These are phyloP conservation scores for Fraxinus floribunda DNA, from an alignment of 305 asterid species.

Conservation along the genomic window DNA sequence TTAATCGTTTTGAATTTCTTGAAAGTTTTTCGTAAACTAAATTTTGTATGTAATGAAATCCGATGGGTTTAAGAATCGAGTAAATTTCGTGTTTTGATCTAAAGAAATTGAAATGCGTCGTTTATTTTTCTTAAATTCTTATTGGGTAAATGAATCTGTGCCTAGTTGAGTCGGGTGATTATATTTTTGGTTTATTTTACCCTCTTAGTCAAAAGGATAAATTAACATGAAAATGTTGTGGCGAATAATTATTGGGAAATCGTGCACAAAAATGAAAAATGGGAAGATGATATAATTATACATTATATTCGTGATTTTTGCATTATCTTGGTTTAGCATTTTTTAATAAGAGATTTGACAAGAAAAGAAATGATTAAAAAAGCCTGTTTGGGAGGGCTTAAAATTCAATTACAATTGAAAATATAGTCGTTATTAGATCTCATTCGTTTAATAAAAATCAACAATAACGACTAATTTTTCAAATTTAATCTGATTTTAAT, in stretches of 20 bases:
- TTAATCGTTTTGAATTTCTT: not conserved
- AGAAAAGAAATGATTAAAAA: not conserved
- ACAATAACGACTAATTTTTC: too few relatives aligned
- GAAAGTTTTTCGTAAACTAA: not conserved
- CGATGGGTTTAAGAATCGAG: not conserved
- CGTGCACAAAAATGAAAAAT: not conserved
- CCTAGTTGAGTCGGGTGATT: not conserved
- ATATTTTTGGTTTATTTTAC: not conserved
- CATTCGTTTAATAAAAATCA: too few relatives aligned
- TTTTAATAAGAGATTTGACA: not conserved
- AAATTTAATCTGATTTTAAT: too few relatives aligned
- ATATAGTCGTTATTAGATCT: too few relatives aligned
- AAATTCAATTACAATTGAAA: too few relatives aligned
- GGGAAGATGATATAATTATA: not conserved
- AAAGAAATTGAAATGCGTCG: not conserved
- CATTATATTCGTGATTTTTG: not conserved
- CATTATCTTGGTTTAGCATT: not conserved
- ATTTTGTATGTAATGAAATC: not conserved
- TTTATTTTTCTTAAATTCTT: too few relatives aligned
- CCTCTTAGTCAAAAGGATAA: not conserved
- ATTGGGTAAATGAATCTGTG: not conserved
- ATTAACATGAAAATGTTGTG: not conserved
- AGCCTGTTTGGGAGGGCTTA: too few relatives aligned
- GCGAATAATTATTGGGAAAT: not conserved
- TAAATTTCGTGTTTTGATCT: not conserved